A percentile compares a stretch with the other conserved stretches of the same genome.
These are phyloP conservation scores for Amoebophrya sp. DNA, from an alignment of 169 alveolate genomes.

Conservation along the genomic window DNA sequence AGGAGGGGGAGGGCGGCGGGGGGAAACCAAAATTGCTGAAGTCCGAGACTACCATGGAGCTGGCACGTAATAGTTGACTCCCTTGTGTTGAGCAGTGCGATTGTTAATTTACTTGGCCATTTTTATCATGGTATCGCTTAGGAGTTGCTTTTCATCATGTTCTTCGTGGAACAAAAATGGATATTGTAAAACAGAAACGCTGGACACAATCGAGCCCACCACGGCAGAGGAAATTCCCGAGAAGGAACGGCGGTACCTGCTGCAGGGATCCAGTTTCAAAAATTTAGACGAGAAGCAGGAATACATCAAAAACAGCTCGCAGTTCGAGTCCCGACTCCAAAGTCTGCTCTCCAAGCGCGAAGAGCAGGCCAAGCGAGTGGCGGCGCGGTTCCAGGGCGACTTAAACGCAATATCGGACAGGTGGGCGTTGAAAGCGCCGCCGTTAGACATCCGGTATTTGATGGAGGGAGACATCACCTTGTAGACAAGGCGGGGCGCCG, in stretches of 20 bases:
- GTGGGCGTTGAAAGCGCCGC: neutral
- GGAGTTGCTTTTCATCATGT: too few species aligned
- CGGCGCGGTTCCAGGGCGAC: neutral
- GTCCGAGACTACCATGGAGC: too few species aligned
- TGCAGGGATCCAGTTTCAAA: neutral
- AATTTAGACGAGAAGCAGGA: neutral
- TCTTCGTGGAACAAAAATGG: neutral
- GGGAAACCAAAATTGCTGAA: too few species aligned
- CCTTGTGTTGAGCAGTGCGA: too few species aligned
- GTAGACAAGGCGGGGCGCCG: too few species aligned
- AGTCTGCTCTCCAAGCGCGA: neutral
- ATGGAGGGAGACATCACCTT: neutral
- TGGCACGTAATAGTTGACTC: too few species aligned
- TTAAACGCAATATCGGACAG: neutral
- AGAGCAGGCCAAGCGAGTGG: neutral
- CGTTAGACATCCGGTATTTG: neutral
- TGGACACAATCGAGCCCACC: neutral
- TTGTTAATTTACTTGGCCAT: too few species aligned
- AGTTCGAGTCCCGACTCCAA: neutral
- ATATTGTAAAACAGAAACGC: neutral
- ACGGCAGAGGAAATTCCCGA: neutral
- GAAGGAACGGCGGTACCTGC: neutral
- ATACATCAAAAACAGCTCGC: neutral
- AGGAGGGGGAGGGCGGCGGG: too few species aligned
- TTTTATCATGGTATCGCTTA: too few species aligned